These are phyloP conservation scores for Russula foetens DNA, from an alignment of 768 basidiomycete species.

Conservation along the genomic window DNA sequence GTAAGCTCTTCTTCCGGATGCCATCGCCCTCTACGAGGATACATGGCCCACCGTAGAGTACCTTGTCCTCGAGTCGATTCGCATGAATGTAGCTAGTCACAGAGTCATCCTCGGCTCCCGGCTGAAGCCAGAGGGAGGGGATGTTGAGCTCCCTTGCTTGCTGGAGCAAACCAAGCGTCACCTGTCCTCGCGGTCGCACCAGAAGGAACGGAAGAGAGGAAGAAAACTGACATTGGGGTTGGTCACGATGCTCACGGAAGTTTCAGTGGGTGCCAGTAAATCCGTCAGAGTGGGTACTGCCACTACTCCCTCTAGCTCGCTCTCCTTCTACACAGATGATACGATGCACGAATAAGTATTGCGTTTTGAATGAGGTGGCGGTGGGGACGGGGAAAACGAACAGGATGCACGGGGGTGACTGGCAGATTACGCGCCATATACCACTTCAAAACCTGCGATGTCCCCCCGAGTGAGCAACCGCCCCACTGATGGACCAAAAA, in stretches of 20 bases:
- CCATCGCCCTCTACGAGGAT: slow-evolving; percentile 70
- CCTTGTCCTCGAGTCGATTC: slow-evolving; percentile 52
- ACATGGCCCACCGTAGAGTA: slow-evolving; percentile 80
- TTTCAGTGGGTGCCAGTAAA: slow-evolving; percentile 52
- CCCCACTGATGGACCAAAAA: neutral
- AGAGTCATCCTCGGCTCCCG: slow-evolving; percentile 66
- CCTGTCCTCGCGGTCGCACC: slow-evolving; percentile 30
- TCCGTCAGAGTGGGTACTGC: slow-evolving; percentile 49
- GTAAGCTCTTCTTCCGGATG: slow-evolving; percentile 26
- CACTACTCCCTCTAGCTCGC: slow-evolving; percentile 55
- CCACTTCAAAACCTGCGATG: slow-evolving; percentile 65
- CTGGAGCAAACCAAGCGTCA: slow-evolving; percentile 61
- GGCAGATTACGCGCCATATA: slow-evolving; percentile 50
- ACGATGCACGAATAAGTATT: neutral
- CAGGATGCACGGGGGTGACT: slow-evolving; percentile 71
- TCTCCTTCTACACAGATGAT: slow-evolving; percentile 44
- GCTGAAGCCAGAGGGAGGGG: slow-evolving; percentile 85
- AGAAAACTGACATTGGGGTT: slow-evolving; percentile 48
- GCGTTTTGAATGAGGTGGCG: neutral
- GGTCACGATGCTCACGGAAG: slow-evolving; percentile 73
- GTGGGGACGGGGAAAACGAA: slow-evolving; percentile 27
- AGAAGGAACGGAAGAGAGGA: neutral
- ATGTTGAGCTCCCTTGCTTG: slow-evolving; percentile 60
- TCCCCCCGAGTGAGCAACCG: neutral
- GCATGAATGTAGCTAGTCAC: slow-evolving; percentile 60